phyloP scores from a whole-genome alignment of 768 basidiomycete species.

The Tubosaeta sp. region DNA sequence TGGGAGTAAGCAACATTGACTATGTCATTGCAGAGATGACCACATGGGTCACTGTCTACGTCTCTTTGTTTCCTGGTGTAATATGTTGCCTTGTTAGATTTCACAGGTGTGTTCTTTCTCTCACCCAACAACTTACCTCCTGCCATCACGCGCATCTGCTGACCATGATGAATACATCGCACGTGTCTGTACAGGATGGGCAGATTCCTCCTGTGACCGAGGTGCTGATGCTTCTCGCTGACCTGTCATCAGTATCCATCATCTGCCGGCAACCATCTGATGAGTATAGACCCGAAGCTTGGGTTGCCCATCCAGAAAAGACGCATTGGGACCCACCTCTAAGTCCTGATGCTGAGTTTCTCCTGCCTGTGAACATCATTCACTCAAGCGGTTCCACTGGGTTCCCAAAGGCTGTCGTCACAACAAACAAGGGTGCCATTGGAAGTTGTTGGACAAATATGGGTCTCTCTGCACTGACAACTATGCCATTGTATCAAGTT shows the following conservation, averaged over 20 bases:
- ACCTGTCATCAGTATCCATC: slow-evolving; percentile 19
- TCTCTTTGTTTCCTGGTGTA: background rate
- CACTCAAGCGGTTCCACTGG: slow-evolving; percentile 40
- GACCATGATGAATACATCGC: slow-evolving; percentile 17
- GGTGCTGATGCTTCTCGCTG: slow-evolving; percentile 15
- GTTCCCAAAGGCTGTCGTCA: slow-evolving; percentile 41
- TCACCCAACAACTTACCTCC: slow-evolving; percentile 44
- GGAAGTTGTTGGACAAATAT: slow-evolving; percentile 34
- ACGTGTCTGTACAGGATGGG: slow-evolving; percentile 25
- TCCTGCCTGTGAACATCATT: slow-evolving; percentile 19
- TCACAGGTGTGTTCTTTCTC: slow-evolving; percentile 31
- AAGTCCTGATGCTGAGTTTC: slow-evolving; percentile 17
- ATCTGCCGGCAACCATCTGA: slow-evolving; percentile 20
- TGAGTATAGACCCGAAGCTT: slow-evolving; percentile 13
- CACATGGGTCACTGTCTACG: slow-evolving; percentile 30
- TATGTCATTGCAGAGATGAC: slow-evolving; percentile 25
- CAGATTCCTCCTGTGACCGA: too few species aligned
- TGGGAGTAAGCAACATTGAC: slow-evolving; percentile 26
- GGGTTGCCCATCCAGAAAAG: slow-evolving; percentile 18
- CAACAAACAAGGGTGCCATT: slow-evolving; percentile 34
- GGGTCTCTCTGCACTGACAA: slow-evolving; percentile 17
- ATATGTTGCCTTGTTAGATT: background rate
- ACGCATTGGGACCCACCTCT: slow-evolving; percentile 18
- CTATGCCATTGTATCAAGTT: slow-evolving; percentile 33
- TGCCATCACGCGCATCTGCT: slow-evolving; percentile 45